These are phyloP conservation scores for Fusarium sp. DNA, from an alignment of 2,329 filamentous ascomycete species.

Conservation along the genomic window DNA sequence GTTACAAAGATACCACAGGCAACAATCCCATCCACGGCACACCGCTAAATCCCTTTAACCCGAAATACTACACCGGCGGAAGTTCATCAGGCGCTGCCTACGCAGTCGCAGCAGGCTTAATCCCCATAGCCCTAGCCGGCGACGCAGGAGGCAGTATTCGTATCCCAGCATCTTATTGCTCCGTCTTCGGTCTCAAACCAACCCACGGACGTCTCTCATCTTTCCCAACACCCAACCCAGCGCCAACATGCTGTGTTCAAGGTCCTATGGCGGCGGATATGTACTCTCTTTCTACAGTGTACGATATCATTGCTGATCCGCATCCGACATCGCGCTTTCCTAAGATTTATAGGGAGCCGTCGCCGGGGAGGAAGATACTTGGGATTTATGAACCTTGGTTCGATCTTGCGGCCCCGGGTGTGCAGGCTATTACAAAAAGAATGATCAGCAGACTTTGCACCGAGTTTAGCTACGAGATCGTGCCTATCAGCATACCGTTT, in stretches of 20 bases:
- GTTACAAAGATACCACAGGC: slow-evolving; percentile 72
- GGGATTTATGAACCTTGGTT: slow-evolving; percentile 75
- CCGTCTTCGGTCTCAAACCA: slow-evolving; percentile 79
- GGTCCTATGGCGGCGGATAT: slow-evolving; percentile 77
- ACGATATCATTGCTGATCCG: slow-evolving; percentile 71
- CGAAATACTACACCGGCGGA: slow-evolving; percentile 78
- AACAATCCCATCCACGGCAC: slow-evolving; percentile 80
- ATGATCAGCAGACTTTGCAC: slow-evolving; percentile 65
- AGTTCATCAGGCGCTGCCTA: slow-evolving; percentile 80
- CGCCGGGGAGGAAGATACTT: slow-evolving; percentile 59
- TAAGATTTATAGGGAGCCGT: slow-evolving; percentile 44
- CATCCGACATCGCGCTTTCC: slow-evolving; percentile 70
- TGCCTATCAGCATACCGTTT: slow-evolving; percentile 68
- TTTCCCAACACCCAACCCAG: slow-evolving; percentile 68
- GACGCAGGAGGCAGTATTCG: slow-evolving; percentile 81
- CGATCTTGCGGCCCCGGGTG: slow-evolving; percentile 54
- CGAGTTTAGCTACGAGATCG: slow-evolving; percentile 62
- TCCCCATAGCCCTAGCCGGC: slow-evolving; percentile 77
- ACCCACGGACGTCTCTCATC: slow-evolving; percentile 74
- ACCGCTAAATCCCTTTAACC: slow-evolving; percentile 81
- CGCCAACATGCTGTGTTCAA: slow-evolving; percentile 71
- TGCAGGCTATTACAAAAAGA: slow-evolving; percentile 55
- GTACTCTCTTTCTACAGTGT: slow-evolving; percentile 72
- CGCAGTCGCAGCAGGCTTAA: slow-evolving; percentile 74
- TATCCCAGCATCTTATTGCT: slow-evolving; percentile 78